phyloP scores from a whole-genome alignment of 306 rosid genomes.

The Benincasa hispida region DNA sequence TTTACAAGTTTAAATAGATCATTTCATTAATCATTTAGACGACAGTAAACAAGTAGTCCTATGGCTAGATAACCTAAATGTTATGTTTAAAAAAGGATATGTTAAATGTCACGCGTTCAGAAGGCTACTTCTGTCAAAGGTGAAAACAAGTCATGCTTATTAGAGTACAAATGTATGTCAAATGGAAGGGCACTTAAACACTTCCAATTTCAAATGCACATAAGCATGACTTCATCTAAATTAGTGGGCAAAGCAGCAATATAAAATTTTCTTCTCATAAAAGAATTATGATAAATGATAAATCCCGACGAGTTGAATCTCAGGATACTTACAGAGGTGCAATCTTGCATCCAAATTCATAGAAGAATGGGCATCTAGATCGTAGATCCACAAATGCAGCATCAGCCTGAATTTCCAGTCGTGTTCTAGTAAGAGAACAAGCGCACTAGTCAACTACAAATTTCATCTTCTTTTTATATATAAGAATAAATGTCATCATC shows the following conservation, averaged over 20 bases:
- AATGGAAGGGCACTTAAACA: not conserved
- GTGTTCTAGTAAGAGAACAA: constrained; percentile 40
- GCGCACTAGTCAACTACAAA: not conserved
- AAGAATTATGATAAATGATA: not conserved
- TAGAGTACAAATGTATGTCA: not conserved
- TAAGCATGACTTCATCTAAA: not conserved
- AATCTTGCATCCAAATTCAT: constrained; percentile 94
- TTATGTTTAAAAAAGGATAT: not conserved
- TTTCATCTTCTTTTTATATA: not conserved
- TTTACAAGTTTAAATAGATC: not conserved
- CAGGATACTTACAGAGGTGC: constrained; percentile 66
- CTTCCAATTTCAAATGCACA: not conserved
- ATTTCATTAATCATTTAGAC: not conserved
- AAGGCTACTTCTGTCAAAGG: not conserved
- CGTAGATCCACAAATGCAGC: constrained; percentile 65
- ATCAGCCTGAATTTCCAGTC: constrained; percentile 87
- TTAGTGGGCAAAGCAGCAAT: not conserved
- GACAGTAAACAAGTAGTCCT: not conserved
- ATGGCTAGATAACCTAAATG: not conserved
- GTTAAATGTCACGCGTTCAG: not conserved
- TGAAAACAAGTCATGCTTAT: not conserved
- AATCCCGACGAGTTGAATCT: not conserved
- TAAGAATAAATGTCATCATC: not conserved
- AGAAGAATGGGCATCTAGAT: constrained; percentile 71
- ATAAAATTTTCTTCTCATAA: not conserved